Evolutionary conservation across 345 rosid genomes (phyloP).

Genomic region (Heritiera fomes): DNA sequence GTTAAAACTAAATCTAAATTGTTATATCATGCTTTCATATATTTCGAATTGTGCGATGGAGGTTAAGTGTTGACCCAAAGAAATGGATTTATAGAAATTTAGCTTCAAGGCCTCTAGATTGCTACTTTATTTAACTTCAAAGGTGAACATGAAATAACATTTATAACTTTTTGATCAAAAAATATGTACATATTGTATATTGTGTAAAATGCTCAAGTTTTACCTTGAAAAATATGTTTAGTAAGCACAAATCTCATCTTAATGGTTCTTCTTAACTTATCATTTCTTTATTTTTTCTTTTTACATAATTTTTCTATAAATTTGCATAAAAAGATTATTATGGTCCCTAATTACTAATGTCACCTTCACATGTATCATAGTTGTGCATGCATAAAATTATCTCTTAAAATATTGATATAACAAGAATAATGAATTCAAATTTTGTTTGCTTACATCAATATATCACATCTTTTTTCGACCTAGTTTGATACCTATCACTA

Average conservation of each 20-base stretch:
- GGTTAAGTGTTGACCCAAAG: too few relatives aligned
- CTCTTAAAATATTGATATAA: neutral
- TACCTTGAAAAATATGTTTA: too few relatives aligned
- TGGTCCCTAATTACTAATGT: neutral
- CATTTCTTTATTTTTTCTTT: too few relatives aligned
- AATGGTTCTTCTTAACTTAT: too few relatives aligned
- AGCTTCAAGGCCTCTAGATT: neutral
- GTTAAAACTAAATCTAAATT: neutral
- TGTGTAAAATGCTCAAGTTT: too few relatives aligned
- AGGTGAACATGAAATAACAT: neutral
- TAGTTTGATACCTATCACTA: slow-evolving; percentile 18
- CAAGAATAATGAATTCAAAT: neutral
- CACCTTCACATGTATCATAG: neutral
- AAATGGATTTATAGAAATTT: neutral
- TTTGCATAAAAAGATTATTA: neutral
- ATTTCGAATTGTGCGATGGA: neutral
- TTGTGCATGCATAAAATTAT: neutral
- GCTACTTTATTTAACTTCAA: neutral
- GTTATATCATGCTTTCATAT: neutral
- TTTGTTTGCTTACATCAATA: slow-evolving; percentile 9
- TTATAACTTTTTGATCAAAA: neutral
- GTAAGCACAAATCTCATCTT: too few relatives aligned
- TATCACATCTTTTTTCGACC: slow-evolving; percentile 6
- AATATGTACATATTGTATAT: too few relatives aligned
- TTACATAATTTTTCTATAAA: neutral